phyloP scores from a whole-genome alignment of 2,329 filamentous ascomycete genomes.

The Setomelanomma holmii region DNA sequence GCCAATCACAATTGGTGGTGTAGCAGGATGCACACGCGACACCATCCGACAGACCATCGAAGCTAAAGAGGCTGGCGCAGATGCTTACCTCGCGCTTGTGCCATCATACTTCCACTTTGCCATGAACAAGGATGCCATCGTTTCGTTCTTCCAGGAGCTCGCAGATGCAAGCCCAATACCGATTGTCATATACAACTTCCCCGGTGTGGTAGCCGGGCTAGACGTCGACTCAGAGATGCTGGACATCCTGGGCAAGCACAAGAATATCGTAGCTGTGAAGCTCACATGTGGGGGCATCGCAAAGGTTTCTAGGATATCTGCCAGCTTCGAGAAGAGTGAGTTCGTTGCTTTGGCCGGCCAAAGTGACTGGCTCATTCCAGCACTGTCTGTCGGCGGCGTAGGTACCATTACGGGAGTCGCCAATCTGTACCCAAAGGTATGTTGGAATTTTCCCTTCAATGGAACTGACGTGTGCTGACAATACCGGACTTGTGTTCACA shows the following conservation, averaged over 20 bases:
- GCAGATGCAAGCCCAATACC: slow-evolving; percentile 51
- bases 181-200: slow-evolving; percentile 58
- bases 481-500: slow-evolving; percentile 50
- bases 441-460: not conserved
- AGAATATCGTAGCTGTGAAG: slow-evolving; percentile 49
- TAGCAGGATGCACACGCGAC: slow-evolving; percentile 50
- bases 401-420: slow-evolving; percentile 70
- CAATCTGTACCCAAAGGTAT: slow-evolving; percentile 65
- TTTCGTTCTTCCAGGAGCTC: slow-evolving; percentile 46
- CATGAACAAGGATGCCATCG: slow-evolving; percentile 46
- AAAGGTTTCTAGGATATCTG: slow-evolving; percentile 52
- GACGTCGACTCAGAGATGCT: slow-evolving; percentile 54
- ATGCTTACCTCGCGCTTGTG: slow-evolving; percentile 49
- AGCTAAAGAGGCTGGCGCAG: slow-evolving; percentile 48
- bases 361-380: slow-evolving; percentile 60
- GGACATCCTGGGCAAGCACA: slow-evolving; percentile 43
- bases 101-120: slow-evolving; percentile 52
- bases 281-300: slow-evolving; percentile 50
- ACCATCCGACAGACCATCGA: slow-evolving; percentile 50
- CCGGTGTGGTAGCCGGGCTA: slow-evolving; percentile 52
- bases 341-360: slow-evolving; percentile 53
- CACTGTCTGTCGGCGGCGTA: slow-evolving; percentile 63
- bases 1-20: slow-evolving; percentile 53
- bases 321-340: slow-evolving; percentile 44
- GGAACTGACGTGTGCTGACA: not conserved